phyloP scores from a whole-genome alignment of 345 rosid species.

The Syzygium oleosum region DNA sequence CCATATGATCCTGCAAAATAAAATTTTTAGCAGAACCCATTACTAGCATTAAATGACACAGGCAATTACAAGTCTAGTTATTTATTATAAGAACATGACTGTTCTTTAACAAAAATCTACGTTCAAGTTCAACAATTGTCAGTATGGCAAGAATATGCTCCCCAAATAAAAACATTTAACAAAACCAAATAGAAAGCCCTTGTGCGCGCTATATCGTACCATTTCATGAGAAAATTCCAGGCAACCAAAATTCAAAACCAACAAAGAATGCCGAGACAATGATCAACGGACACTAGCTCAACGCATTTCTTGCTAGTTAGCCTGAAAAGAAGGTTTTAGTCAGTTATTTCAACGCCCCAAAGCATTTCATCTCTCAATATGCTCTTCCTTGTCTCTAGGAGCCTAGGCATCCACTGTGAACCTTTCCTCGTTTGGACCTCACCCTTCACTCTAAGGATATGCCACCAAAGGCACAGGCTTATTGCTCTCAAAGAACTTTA shows the following conservation, averaged over 20 bases:
- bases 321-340: background rate
- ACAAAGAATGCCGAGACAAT: background rate
- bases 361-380: background rate
- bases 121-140: background rate
- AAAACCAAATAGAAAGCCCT: background rate
- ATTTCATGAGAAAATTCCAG: background rate
- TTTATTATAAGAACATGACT: background rate
- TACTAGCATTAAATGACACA: background rate
- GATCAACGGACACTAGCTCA: background rate
- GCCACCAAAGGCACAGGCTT: background rate
- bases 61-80: background rate
- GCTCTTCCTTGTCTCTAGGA: background rate
- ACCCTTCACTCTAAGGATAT: background rate
- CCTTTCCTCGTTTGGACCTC: background rate
- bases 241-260: background rate
- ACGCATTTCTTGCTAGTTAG: background rate
- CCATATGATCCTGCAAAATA: slow-evolving; percentile 75
- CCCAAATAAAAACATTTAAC: background rate
- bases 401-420: background rate
- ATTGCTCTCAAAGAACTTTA: background rate
- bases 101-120: background rate
- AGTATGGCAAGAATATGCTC: background rate
- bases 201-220: background rate
- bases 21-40: background rate
- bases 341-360: background rate